Evolutionary conservation across 2,329 filamentous ascomycete genomes (phyloP).

Genomic region (Phymatotrichopsis omnivora): DNA sequence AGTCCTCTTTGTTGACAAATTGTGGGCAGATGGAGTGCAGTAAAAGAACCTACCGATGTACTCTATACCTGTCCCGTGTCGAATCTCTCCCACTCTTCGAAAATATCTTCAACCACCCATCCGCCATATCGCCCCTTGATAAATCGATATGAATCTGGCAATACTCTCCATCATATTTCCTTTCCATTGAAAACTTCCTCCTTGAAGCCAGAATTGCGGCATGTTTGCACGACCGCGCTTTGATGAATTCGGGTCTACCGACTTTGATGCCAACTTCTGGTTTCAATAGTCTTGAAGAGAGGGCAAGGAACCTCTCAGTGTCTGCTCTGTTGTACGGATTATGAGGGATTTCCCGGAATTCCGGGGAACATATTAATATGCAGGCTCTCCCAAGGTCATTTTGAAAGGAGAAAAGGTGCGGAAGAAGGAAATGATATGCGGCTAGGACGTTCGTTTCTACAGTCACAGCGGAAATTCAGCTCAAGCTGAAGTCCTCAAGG

Average conservation of each 20-base stretch:
- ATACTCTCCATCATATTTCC: conserved; percentile 49
- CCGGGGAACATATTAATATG: conserved; percentile 11
- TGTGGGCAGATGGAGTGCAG: no score
- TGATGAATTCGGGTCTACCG: conserved; percentile 28
- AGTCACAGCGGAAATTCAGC: not conserved
- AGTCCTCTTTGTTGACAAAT: no score
- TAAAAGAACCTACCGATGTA: conserved; percentile 44
- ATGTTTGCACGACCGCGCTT: conserved; percentile 25
- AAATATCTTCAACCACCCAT: conserved; percentile 62
- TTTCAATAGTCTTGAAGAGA: conserved; percentile 17
- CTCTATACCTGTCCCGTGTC: conserved; percentile 54
- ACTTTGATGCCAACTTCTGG: conserved; percentile 30
- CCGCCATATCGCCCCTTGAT: conserved; percentile 39
- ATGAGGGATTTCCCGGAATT: conserved; percentile 15
- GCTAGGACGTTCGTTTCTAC: conserved; percentile 8
- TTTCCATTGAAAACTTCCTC: conserved; percentile 27
- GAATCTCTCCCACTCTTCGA: conserved; percentile 90
- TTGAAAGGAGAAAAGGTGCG: conserved; percentile 26
- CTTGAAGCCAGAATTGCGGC: conserved; percentile 13
- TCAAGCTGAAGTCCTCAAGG: not conserved
- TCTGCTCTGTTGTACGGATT: conserved; percentile 13
- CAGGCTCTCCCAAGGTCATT: conserved; percentile 27
- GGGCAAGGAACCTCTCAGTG: conserved; percentile 4
- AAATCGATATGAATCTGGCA: conserved; percentile 78
- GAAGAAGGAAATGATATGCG: conserved; percentile 30